Base-by-base conservation (phyloP, 805 yeast species). In the Yamadazyma laniorum region DNA sequence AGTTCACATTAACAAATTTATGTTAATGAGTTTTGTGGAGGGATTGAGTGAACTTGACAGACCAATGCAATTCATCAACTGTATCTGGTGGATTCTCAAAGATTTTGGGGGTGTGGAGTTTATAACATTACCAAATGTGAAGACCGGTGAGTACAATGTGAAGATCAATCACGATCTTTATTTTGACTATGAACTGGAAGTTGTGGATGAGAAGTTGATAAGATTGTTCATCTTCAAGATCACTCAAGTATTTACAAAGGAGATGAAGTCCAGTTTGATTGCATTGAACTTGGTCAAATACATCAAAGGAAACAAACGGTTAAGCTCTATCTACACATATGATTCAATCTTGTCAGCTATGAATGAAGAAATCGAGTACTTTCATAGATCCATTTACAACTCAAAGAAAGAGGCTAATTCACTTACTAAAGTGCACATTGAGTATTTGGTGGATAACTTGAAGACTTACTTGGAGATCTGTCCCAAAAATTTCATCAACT, bases 161-260 rank as follows among this genome's bases (percentile, higher is more conserved):
- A 31, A 32, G 9, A 21, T 34, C 3, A 39, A 35, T 16, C 27
- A 31, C 16, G 42, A 35, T n/a, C 16, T 15, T 5, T 25, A 15
- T 3, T 15, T 32, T 6, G 44, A 41, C 12, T 12, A 26, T 15
- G 34, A 31, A 3, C 11, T 17, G n/a, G 37, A 32, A 11, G 25
- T 40, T n/a, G 48, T 64, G 3, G 74, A 67, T 42, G 47, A 53
- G 5, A 50, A 53, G 41, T 45, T 62, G 25, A 49, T 68, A 7
- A 67, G 65, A 29, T 56, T 54, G 29, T 56, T 66, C 37, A 56
- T 68, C 29, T 61, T 51, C 48, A 63, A 59, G 41, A 50, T 64
- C 39, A 30, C 29, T 8, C 17, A 18, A 8, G 5, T 29, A 12
- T 34, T 21, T 15, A 11, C 27, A 6, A 37, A 28, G 18, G 29